These are phyloP conservation scores for Ceratobasidium theobromae DNA, from an alignment of 1,284 basidiomycete genomes.

Conservation along the genomic window DNA sequence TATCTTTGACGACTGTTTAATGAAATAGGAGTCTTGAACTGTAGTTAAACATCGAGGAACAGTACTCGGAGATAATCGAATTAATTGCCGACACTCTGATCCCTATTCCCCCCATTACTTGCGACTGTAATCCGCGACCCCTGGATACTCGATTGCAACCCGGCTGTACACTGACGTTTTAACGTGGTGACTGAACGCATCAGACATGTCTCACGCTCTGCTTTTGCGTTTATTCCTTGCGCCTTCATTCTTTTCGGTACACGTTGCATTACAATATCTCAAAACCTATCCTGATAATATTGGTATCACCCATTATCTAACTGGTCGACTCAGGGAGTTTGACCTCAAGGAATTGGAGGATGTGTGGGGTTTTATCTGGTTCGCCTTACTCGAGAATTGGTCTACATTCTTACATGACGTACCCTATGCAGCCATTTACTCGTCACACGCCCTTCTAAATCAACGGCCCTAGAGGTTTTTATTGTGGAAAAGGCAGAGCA, in stretches of 20 bases:
- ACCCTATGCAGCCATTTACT: constrained; percentile 73
- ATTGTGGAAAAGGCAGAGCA: constrained; percentile 82
- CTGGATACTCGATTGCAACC: not conserved
- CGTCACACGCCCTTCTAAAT: constrained; percentile 85
- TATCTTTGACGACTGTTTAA: not conserved
- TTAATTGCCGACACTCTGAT: not conserved
- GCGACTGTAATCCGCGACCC: not conserved
- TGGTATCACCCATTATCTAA: constrained; percentile 94
- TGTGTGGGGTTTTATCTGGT: constrained; percentile 98
- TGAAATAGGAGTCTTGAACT: not conserved
- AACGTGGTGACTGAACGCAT: constrained; percentile 5
- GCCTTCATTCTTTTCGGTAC: constrained; percentile 86
- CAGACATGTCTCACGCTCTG: constrained; percentile 55
- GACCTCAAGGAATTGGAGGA: constrained; percentile 82
- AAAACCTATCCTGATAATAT: constrained; percentile 88
- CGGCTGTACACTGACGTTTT: no score
- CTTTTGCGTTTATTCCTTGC: constrained; percentile 87
- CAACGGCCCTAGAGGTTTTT: constrained; percentile 88
- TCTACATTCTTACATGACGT: not conserved
- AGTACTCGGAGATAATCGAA: not conserved
- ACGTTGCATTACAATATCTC: constrained; percentile 88
- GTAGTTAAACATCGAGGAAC: not conserved
- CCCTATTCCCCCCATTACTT: not conserved
- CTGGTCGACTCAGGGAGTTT: constrained; percentile 75
- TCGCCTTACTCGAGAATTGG: constrained; percentile 35